These are phyloP conservation scores for Tinospora cordifolia DNA, from an alignment of 164 flowering plant genomes.

Conservation along the genomic window DNA sequence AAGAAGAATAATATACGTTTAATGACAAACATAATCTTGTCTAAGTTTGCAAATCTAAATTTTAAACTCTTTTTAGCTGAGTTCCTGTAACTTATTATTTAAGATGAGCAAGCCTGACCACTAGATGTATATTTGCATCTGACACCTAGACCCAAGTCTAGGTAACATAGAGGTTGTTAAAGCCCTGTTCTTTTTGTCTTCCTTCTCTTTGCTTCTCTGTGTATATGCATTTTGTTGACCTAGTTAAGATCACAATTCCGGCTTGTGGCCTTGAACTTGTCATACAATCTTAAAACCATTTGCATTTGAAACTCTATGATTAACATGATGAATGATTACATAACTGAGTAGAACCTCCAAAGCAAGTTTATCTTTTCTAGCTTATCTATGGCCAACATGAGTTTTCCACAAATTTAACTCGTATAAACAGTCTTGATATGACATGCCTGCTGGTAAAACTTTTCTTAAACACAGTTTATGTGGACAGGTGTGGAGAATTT, in stretches of 20 bases:
- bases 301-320: not conserved
- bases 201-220: not conserved
- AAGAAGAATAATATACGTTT: no score
- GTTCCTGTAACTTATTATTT: no score
- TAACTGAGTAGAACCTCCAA: not conserved
- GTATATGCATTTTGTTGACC: not conserved
- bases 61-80: no score
- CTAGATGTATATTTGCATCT: no score
- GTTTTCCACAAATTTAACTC: not conserved
- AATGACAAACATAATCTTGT: no score
- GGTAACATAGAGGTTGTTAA: not conserved
- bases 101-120: no score
- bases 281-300: not conserved
- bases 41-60: no score
- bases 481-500: constrained; percentile 88
- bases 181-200: not conserved
- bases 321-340: not conserved
- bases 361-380: not conserved
- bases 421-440: not conserved
- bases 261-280: not conserved
- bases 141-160: no score
- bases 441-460: not conserved
- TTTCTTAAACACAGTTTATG: constrained; percentile 8
- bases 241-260: not conserved
- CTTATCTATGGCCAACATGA: not conserved